Base-by-base conservation (phyloP, 2,329 filamentous ascomycete species). In the Fusarium sp. region DNA sequence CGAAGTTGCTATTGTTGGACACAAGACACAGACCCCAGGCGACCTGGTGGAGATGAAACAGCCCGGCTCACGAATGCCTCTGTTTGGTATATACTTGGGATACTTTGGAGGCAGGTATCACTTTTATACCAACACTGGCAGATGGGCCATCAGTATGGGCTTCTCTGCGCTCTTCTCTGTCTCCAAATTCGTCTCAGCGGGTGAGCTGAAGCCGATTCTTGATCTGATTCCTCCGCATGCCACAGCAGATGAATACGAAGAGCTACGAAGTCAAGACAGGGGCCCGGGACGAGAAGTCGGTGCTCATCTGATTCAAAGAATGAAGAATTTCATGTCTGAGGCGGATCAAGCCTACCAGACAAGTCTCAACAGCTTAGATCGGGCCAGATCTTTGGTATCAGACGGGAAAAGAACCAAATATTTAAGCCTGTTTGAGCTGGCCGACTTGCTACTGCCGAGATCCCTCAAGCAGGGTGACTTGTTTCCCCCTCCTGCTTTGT, bases 61-160 rank as follows among this genome's bases (percentile, higher is more conserved):
- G 30, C 68, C 76, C 10, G 75, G 77, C n/a, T 81, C 80, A 13
- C 78, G 83, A 25, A 76, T 82, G 20, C 82, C 83, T 6, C 65
- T 86, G 17, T 77, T 88, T 44, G 86, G 81, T 14, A 73, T 89
- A 44, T 87, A 84, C 66, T 77, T 89, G 9, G 85, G 85, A 15
- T 81, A 77, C 53, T 81, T 85, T 65, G 81, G 83, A 39, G 81
- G 81, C 19, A 78, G 82, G 41, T 79, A 86, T 67, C 85, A 88
- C 72, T 87, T 84, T 72, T 88, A 87, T 73, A 82, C 83, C 30
- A 80, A 75, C 66, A 83, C 80, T 17, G 86, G 86, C 65, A 83
- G 82, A 78, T 83, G 86, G 73, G 71, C 83, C 17, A 80, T 80
- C 10, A 80, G 79, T 51, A 57, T 80, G 37, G 77, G 77, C 17